Base-by-base conservation (phyloP, 106 monocot species). In the Cymbidium sinense region DNA sequence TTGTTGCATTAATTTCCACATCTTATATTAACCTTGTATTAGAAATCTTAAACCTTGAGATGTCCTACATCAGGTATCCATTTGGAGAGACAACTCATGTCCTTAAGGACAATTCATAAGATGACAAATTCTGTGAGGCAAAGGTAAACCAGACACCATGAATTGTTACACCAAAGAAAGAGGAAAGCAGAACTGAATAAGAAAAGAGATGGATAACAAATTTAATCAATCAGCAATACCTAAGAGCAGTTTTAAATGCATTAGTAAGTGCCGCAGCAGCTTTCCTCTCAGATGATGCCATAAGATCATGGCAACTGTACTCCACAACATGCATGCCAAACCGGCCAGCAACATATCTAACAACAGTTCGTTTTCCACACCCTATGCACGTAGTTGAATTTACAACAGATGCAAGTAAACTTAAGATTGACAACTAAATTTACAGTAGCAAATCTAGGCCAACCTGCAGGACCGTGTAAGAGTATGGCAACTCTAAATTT, bases 261-360 rank as follows among this genome's bases (percentile, higher is more conserved):
- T 85, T 80, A 44, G 80, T 81, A 76, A 99, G 99, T 47, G 88
- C 86, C 80, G 58, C 37, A 80, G 99, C 85, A 58, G 86, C 77
- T 35, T 89, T 88, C 77, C 72, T 90, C 75, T 90, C 99, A 41
- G 90, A 89, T n/a, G 90, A 90, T 19, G 80, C 47, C 70, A 89
- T 78, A 74, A 99, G 64, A 80, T 99, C 95, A 89, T 99, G 88
- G 83, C 95, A 95, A 77, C 82, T 92, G 79, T 87, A 92, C 58
- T 99, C 99, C 54, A 99, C 88, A 50, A 91, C 80, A 93, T 99
- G 99, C 70, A 99, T 69, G 25, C 99, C 99, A 19, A 94, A 79
- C 51, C 84, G 27, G 20, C 73, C 76, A 47, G 92, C 90, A 84
- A 93, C 75, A 87, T 89, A 87, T 77, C 79, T 86, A 33, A 92